Conservation (phyloP, 164 flowering plant genomes). For the Stephania yunnanensis region DNA sequence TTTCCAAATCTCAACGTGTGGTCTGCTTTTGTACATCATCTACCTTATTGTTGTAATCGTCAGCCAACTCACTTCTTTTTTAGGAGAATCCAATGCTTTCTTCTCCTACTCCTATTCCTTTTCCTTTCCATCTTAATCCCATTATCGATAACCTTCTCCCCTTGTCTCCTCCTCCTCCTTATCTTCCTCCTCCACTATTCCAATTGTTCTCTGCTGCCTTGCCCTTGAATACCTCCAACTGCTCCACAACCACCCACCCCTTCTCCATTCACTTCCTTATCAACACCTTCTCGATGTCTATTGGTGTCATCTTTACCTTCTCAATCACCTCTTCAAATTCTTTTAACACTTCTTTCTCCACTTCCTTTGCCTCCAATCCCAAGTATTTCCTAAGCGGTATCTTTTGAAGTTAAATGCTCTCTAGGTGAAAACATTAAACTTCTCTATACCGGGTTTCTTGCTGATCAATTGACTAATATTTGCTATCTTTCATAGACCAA, state of each 20-base stretch:
- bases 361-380: conserved; percentile 21
- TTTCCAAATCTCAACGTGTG: too few species aligned
- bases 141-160: conserved; percentile 16
- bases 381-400: conserved; percentile 63
- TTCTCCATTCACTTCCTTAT: conserved; percentile 58
- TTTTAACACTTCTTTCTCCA: conserved; percentile 9
- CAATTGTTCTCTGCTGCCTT: conserved; percentile 31
- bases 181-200: conserved; percentile 5
- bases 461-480: too few species aligned
- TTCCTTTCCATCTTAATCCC: too few species aligned
- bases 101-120: conserved; percentile 55
- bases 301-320: conserved; percentile 73
- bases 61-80: conserved; percentile 18
- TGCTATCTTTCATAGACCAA: too few species aligned
- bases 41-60: too few species aligned
- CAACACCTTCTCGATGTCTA: conserved; percentile 74
- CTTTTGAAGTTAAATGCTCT: too few species aligned
- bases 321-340: conserved; percentile 41
- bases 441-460: too few species aligned
- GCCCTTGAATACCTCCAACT: conserved; percentile 41
- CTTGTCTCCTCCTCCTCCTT: too few species aligned
- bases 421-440: too few species aligned
- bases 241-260: conserved; percentile 42
- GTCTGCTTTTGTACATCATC: too few species aligned
- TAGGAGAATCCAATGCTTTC: conserved; percentile 57